Conservation (phyloP, 805 yeast genomes). For the Jamesozyma hellenica region DNA sequence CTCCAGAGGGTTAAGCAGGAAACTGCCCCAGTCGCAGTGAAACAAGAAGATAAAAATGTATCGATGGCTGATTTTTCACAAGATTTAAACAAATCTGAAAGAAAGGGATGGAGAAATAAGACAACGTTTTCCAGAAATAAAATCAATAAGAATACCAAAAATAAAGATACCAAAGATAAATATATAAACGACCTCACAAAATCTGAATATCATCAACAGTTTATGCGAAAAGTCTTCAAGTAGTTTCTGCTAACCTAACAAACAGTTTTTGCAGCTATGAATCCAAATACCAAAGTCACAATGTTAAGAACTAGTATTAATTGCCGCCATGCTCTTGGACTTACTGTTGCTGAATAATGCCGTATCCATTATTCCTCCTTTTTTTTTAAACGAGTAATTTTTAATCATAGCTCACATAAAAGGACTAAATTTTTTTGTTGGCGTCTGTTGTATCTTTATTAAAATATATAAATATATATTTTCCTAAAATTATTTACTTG, state of each 20-base stretch:
- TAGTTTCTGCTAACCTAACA: too few relatives aligned
- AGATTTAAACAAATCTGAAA: background rate
- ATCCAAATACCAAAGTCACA: too few relatives aligned
- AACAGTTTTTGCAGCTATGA: too few relatives aligned
- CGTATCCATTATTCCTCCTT: too few relatives aligned
- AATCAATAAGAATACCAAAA: conserved; percentile 8
- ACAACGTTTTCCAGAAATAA: conserved; percentile 20
- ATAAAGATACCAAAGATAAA: conserved; percentile 5
- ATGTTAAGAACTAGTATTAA: too few relatives aligned
- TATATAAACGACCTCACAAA: conserved; percentile 31
- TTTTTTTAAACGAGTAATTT: too few relatives aligned
- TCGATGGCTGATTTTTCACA: background rate
- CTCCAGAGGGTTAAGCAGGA: conserved; percentile 32
- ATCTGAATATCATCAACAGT: conserved; percentile 35
- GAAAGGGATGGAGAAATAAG: conserved; percentile 19
- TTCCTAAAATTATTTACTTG: background rate
- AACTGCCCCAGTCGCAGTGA: conserved; percentile 19
- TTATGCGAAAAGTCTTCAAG: conserved; percentile 32
- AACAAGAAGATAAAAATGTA: conserved; percentile 14
- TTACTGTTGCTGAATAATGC: too few relatives aligned
- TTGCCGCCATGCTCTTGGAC: too few relatives aligned
- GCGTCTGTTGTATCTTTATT: too few relatives aligned
- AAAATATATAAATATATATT: too few relatives aligned
- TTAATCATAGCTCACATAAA: too few relatives aligned
- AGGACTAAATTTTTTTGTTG: too few relatives aligned